phyloP scores from a whole-genome alignment of 2,329 filamentous ascomycete species.

The Diplodia seriata region DNA sequence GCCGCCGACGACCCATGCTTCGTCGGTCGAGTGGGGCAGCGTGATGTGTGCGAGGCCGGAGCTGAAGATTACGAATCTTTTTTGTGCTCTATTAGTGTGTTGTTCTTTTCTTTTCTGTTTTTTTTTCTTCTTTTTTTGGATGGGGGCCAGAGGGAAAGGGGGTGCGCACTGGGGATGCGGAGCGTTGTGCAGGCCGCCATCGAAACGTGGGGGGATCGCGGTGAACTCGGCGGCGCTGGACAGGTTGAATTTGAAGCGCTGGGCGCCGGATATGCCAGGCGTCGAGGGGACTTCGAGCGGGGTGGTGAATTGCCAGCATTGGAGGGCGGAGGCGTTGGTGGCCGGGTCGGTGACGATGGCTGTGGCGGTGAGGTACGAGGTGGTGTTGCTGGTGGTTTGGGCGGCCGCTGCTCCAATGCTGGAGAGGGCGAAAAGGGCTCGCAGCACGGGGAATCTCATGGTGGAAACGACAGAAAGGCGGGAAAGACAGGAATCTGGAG shows the following conservation, averaged over 20 bases:
- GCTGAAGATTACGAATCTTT: constrained; percentile 40
- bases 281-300: constrained; percentile 40
- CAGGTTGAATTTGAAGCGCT: constrained; percentile 33
- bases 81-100: neutral
- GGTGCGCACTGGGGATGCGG: constrained; percentile 42
- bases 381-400: constrained; percentile 20
- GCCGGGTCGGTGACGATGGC: constrained; percentile 42
- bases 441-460: neutral
- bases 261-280: constrained; percentile 42
- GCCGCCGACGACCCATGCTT: constrained; percentile 45
- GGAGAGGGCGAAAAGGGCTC: neutral
- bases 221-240: constrained; percentile 41
- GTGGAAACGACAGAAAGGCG: neutral
- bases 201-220: constrained; percentile 43
- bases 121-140: too few species aligned
- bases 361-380: constrained; percentile 40
- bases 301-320: constrained; percentile 45
- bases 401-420: neutral
- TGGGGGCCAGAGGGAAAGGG: too few species aligned
- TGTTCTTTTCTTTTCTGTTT: too few species aligned
- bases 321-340: constrained; percentile 42
- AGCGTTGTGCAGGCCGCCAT: constrained; percentile 46
- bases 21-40: constrained; percentile 39
- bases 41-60: constrained; percentile 46
- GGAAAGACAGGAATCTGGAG: neutral